A percentile compares a stretch with the other conserved stretches of the same genome.
Conservation (phyloP, 768 basidiomycete genomes). For the Mycena galericulata region DNA sequence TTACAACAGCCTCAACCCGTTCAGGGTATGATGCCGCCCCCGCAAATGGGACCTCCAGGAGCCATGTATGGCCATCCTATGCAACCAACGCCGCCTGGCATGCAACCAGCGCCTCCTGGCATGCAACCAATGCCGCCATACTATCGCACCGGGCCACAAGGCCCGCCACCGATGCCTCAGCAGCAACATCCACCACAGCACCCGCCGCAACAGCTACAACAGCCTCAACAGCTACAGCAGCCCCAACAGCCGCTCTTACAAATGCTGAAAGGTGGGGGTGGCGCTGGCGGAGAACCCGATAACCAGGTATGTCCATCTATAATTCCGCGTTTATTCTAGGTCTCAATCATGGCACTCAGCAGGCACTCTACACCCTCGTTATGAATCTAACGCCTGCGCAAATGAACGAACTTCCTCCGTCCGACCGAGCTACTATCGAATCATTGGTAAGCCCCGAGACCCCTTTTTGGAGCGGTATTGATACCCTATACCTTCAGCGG, state of each 20-base stretch:
- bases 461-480: not conserved
- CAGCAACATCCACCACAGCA: constrained; percentile 45
- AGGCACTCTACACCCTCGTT: constrained; percentile 45
- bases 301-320: constrained; percentile 39
- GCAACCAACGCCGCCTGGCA: constrained; percentile 32
- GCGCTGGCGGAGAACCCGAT: constrained; percentile 1
- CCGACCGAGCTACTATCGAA: constrained; percentile 38
- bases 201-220: constrained; percentile 37
- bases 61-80: constrained; percentile 43
- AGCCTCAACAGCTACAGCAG: constrained; percentile 39
- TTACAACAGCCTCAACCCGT: constrained; percentile 48
- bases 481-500: constrained; percentile 12
- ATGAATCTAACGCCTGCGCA: constrained; percentile 61
- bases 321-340: constrained; percentile 40
- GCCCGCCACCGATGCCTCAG: constrained; percentile 40
- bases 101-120: constrained; percentile 43
- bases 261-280: constrained; percentile 39
- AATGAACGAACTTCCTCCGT: constrained; percentile 58
- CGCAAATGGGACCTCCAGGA: constrained; percentile 32
- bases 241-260: constrained; percentile 45
- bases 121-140: constrained; percentile 49
- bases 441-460: not conserved
- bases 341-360: constrained; percentile 44
- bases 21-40: constrained; percentile 43
- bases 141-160: constrained; percentile 40